Evolutionary conservation across 768 basidiomycete species (phyloP), one percentile per base, ranked within the genome.

Genomic region (Kwoniella heveanensis): DNA sequence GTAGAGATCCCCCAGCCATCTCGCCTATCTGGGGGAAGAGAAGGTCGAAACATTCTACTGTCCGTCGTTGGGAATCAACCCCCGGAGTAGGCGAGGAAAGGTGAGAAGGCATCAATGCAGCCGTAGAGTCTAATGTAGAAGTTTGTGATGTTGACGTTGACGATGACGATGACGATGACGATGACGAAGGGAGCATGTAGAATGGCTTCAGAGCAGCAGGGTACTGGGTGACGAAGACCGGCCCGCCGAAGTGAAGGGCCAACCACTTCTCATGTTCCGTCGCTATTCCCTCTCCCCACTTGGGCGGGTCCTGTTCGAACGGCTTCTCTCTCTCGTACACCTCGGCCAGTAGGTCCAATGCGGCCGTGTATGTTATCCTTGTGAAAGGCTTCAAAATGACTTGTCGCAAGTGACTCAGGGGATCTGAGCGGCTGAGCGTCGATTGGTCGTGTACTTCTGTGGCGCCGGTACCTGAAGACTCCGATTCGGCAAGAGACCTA

Each of bases 211-310:
- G 78, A 1, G 76, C 54, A 4, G 83, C 80, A 1, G 96, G 95
- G 76, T 98, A 99, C 77, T 95, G 88, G 15, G 88, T 90, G 57
- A 99, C 88, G 77, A 98, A 97, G 1, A 94, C 85, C 1, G 96
- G 95, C 0, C 89, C 89, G 25, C 82, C 77, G 56, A 87, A 81
- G 54, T 88, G 79, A 59, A 89, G 88, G 0, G 92, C 90, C 17
- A 99, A 84, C 87, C 89, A 95, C 53, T 87, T 87, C 79, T 99
- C 96, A 76, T 97, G 94, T 76, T 97, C 96, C 75, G 90, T 90
- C 77, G 88, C 87, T 15, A 99, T 82, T 0, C 85, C 76, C 24
- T 82, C 80, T 1, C 92, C 92, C 88, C 90, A 92, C 47, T 62
- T 50, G 5, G 62, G 74, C 0, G 90, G 87, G 24, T 78, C 70